phyloP scores from a whole-genome alignment of 176 grass and related monocot species.

The Olyra latifolia region DNA sequence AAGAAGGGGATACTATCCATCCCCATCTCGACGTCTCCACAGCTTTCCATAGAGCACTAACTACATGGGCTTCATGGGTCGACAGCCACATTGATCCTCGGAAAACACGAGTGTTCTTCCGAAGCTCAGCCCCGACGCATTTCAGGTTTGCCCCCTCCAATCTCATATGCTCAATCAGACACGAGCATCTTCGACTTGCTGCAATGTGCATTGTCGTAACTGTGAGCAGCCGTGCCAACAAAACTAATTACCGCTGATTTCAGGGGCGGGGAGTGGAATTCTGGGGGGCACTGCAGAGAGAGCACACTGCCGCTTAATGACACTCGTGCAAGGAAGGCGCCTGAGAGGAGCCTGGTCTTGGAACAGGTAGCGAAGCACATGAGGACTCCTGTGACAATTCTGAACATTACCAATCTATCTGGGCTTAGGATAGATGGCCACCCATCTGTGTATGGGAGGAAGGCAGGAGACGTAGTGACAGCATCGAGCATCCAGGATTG shows the following conservation, averaged over 20 bases:
- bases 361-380: slow-evolving; percentile 60
- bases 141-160: slow-evolving; percentile 60
- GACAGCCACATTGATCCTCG: slow-evolving; percentile 52
- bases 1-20: slow-evolving; percentile 71
- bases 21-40: slow-evolving; percentile 55
- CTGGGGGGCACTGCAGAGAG: slow-evolving; percentile 84
- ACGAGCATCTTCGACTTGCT: background rate
- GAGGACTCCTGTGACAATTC: slow-evolving; percentile 68
- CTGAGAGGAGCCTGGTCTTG: slow-evolving; percentile 60
- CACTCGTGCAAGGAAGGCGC: slow-evolving; percentile 30
- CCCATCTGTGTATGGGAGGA: slow-evolving; percentile 80
- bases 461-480: slow-evolving; percentile 5
- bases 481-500: slow-evolving; percentile 63
- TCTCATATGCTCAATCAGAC: background rate
- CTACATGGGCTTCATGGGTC: slow-evolving; percentile 84
- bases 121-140: slow-evolving; percentile 83
- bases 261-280: slow-evolving; percentile 88
- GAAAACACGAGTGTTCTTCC: slow-evolving; percentile 81
- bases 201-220: background rate
- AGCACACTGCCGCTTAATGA: slow-evolving; percentile 55
- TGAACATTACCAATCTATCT: slow-evolving; percentile 81
- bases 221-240: background rate
- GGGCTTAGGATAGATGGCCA: slow-evolving; percentile 83
- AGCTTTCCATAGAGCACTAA: slow-evolving; percentile 69
- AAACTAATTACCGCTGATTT: background rate